Base-by-base conservation (phyloP, 208 protist genomes). In the Leptomonas seymouri region DNA sequence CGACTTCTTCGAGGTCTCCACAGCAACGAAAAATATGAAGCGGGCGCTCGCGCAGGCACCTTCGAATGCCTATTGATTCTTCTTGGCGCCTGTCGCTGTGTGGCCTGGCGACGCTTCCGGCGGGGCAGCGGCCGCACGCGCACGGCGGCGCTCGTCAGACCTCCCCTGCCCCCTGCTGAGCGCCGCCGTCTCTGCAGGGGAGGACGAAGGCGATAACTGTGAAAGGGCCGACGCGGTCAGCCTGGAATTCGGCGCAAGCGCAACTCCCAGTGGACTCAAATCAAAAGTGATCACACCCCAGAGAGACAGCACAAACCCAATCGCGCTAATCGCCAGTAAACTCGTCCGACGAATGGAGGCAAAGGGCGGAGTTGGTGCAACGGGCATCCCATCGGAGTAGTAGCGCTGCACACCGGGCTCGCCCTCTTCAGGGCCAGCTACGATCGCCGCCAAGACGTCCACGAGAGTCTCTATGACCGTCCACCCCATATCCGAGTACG, bases 221-320 rank as follows among this genome's bases (percentile, higher is more conserved):
- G 60, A 59, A 1, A 78, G 62, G 1, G 60, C 67, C 14, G 58
- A 42, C 34, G 73, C 50, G 16, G 51, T 67, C 23, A 72, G 59
- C 21, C 34, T 50, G 30, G 28, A 46, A 25, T 66, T 63, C 15
- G 48, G 12, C 41, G 56, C 55, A 23, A 6, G n/a, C 0, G 60
- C 36, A 30, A 62, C 30, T 6, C 57, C 27, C 5, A 39, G n/a
- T 4, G 53, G 21, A 59, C 42, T 61, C 42, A 67, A 21, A 42
- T 74, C 71, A 51, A 74, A 77, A 16, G 39, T 49, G 3, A 55
- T 44, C 7, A 78, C 60, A 25, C 76, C 76, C 60, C 64, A 78
- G 7, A 74, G 34, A 2, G 68, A 66, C 6, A 79, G 31, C 20
- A 66, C 49, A 18, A 81, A 44, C 15, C 76, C 80, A 3, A 59